These are phyloP conservation scores for Colletotrichum lindemuthianum DNA, from an alignment of 2,329 filamentous ascomycete species.

Conservation along the genomic window DNA sequence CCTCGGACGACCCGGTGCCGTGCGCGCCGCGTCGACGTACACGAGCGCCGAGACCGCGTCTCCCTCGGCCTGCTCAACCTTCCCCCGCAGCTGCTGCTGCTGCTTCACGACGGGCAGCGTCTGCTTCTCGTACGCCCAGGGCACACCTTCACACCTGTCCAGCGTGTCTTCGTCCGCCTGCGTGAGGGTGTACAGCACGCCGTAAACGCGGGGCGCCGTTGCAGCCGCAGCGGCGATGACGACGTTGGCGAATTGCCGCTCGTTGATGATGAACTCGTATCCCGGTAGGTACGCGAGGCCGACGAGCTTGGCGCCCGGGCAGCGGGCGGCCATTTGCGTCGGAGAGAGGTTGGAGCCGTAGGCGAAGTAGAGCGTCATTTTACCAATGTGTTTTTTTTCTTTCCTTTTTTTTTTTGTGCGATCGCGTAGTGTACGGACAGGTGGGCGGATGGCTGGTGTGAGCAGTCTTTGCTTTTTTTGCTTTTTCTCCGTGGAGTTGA, in stretches of 20 bases:
- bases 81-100: no score
- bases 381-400: no score
- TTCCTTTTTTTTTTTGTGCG: no score
- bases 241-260: constrained; percentile 76
- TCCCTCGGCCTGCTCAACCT: background rate
- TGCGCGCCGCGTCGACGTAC: constrained; percentile 64
- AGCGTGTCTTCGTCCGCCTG: constrained; percentile 60
- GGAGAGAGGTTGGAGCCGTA: constrained; percentile 77
- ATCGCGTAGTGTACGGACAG: no score
- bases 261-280: constrained; percentile 75
- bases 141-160: constrained; percentile 71
- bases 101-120: constrained; percentile 39
- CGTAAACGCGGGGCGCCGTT: constrained; percentile 56
- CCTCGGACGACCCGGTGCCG: constrained; percentile 52
- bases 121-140: constrained; percentile 68
- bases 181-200: constrained; percentile 64
- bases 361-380: constrained; percentile 67
- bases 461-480: no score
- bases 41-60: constrained; percentile 56
- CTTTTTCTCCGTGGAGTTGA: no score
- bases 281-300: constrained; percentile 66
- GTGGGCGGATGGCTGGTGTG: no score
- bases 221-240: constrained; percentile 43
- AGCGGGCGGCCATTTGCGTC: constrained; percentile 71
- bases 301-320: constrained; percentile 64